Conservation (phyloP, 768 basidiomycete species). For the Boletus reticulatus region DNA sequence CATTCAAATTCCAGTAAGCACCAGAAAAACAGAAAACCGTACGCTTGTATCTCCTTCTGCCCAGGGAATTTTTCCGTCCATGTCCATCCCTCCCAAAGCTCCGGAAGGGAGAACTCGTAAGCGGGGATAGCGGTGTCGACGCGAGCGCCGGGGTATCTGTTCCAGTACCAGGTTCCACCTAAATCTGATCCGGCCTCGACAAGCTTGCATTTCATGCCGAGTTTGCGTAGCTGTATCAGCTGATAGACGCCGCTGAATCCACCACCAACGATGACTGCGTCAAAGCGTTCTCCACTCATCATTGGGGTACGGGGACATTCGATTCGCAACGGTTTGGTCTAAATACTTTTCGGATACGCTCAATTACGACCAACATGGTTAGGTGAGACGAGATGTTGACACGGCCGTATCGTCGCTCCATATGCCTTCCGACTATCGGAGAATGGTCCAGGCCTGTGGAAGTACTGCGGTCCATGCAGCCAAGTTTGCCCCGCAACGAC, state of each 20-base stretch:
- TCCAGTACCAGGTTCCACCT: neutral
- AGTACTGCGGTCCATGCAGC: no score
- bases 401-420: no score
- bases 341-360: no score
- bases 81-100: neutral
- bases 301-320: no score
- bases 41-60: neutral
- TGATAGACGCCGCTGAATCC: neutral
- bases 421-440: no score
- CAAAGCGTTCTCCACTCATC: neutral
- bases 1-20: neutral
- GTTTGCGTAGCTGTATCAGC: neutral
- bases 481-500: no score
- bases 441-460: no score
- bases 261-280: neutral
- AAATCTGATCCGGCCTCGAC: neutral
- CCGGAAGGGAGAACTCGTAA: neutral
- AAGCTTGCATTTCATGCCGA: neutral
- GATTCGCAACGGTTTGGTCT: no score
- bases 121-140: neutral
- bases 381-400: no score
- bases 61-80: neutral
- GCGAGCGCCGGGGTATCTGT: neutral
- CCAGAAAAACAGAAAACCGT: neutral
- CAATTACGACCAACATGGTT: no score